Evolutionary conservation across 352 stramenopile genomes (phyloP).

Genomic region (Pythium phragmitis): DNA sequence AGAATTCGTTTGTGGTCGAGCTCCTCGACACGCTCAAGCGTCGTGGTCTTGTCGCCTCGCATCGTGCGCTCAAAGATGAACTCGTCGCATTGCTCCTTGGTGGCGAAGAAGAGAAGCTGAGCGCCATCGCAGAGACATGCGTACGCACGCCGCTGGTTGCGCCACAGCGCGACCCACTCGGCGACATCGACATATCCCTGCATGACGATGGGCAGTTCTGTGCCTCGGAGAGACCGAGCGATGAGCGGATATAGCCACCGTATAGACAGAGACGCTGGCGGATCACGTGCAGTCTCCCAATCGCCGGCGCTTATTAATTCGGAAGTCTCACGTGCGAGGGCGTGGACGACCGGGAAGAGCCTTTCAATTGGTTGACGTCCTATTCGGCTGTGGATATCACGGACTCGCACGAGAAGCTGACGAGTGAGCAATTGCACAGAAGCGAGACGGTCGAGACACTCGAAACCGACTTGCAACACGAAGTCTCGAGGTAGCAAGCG

Average conservation of each 20-base stretch:
- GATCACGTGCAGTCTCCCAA: not conserved
- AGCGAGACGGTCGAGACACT: conserved; percentile 10
- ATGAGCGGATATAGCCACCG: conserved; percentile 25
- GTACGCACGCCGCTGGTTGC: conserved; percentile 54
- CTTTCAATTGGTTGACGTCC: conserved; percentile 6
- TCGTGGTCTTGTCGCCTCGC: not conserved
- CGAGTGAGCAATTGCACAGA: conserved; percentile 10
- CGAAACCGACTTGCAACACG: conserved; percentile 6
- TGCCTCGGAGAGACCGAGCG: conserved; percentile 17
- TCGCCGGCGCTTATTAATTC: not conserved
- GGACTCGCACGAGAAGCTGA: conserved; percentile 9
- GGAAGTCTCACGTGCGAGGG: conserved; percentile 10
- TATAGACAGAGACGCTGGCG: not conserved
- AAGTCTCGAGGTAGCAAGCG: conserved; percentile 13
- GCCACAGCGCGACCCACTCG: conserved; percentile 68
- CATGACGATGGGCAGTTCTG: conserved; percentile 31
- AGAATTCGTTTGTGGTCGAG: conserved; percentile 40
- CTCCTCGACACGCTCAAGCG: conserved; percentile 6
- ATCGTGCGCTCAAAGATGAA: conserved; percentile 50
- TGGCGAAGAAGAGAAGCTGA: conserved; percentile 55
- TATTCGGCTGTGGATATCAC: conserved; percentile 10
- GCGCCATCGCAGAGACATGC: conserved; percentile 64
- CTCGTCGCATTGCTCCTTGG: conserved; percentile 42
- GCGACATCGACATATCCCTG: conserved; percentile 54
- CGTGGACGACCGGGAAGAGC: conserved; percentile 16